These are phyloP conservation scores for Penicillium sp. DNA, from an alignment of 2,329 filamentous ascomycete species.

Conservation along the genomic window DNA sequence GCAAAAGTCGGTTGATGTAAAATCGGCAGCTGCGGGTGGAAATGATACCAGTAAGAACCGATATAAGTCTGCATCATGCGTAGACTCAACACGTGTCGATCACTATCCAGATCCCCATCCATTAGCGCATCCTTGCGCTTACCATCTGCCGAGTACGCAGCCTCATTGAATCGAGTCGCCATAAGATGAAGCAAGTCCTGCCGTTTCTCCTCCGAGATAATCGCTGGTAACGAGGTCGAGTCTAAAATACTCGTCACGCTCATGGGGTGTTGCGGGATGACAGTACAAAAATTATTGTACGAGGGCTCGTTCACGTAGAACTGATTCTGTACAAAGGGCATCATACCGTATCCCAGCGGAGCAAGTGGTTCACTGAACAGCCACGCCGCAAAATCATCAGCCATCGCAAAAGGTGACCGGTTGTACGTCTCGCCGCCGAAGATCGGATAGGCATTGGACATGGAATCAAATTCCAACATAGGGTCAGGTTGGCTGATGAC, in stretches of 20 bases:
- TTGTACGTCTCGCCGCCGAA: conserved; percentile 84
- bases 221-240: conserved; percentile 74
- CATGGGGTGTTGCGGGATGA: conserved; percentile 75
- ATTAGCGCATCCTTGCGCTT: conserved; percentile 76
- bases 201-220: conserved; percentile 85
- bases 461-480: conserved; percentile 39
- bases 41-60: conserved; percentile 90
- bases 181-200: conserved; percentile 83
- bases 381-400: conserved; percentile 85
- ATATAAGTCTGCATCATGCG: conserved; percentile 97
- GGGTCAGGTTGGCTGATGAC: conserved; percentile 24
- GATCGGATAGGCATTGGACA: conserved; percentile 69
- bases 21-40: conserved; percentile 92
- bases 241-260: conserved; percentile 84
- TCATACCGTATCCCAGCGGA: conserved; percentile 55
- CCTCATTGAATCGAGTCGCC: conserved; percentile 77
- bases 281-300: conserved; percentile 53
- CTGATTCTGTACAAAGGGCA: conserved; percentile 51
- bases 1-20: conserved; percentile 93
- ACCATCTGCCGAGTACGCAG: conserved; percentile 71
- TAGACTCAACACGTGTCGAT: conserved; percentile 71
- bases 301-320: conserved; percentile 56
- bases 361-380: conserved; percentile 73
- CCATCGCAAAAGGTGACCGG: conserved; percentile 84
- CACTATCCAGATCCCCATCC: conserved; percentile 72